Conservation (phyloP, 371 early-diverging fungal species). For the Actinomucor elegans region DNA sequence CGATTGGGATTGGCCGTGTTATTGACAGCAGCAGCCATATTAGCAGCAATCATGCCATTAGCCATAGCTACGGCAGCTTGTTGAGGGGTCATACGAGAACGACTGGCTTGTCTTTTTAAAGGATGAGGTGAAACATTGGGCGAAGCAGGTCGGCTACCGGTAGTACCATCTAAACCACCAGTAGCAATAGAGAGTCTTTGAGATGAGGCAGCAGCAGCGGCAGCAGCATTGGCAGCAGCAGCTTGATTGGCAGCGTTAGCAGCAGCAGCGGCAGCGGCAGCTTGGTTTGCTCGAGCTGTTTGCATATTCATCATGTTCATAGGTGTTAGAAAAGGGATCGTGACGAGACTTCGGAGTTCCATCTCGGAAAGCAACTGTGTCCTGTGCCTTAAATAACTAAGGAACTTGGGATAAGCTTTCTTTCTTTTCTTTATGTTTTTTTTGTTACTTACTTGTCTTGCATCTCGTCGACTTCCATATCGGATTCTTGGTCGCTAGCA, state of each 20-base stretch:
- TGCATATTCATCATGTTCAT: constrained; percentile 31
- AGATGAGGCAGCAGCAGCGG: constrained; percentile 14
- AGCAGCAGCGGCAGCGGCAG: constrained; percentile 5
- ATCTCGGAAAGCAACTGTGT: constrained; percentile 47
- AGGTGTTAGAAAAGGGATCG: constrained; percentile 39
- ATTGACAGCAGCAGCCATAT: constrained; percentile 43
- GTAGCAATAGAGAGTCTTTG: constrained; percentile 18
- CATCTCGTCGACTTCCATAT: constrained; percentile 52
- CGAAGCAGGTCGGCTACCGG: constrained; percentile 22
- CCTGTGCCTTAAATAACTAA: constrained; percentile 49
- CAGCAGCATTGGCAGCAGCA: neutral
- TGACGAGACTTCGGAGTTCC: constrained; percentile 50
- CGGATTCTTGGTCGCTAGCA: constrained; percentile 49
- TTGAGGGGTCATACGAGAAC: constrained; percentile 39
- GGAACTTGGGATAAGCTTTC: constrained; percentile 17
- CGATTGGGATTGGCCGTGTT: constrained; percentile 23
- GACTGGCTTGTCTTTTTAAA: constrained; percentile 39
- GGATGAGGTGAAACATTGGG: constrained; percentile 18
- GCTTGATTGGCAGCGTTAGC: neutral
- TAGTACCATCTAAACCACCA: constrained; percentile 7
- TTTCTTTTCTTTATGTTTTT: neutral
- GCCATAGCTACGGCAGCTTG: constrained; percentile 45
- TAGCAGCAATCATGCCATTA: constrained; percentile 41
- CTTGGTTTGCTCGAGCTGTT: constrained; percentile 14
- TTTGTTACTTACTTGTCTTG: constrained; percentile 30